Conservation (phyloP, 495 filamentous ascomycete genomes). For the Tuber umbilicatum region DNA sequence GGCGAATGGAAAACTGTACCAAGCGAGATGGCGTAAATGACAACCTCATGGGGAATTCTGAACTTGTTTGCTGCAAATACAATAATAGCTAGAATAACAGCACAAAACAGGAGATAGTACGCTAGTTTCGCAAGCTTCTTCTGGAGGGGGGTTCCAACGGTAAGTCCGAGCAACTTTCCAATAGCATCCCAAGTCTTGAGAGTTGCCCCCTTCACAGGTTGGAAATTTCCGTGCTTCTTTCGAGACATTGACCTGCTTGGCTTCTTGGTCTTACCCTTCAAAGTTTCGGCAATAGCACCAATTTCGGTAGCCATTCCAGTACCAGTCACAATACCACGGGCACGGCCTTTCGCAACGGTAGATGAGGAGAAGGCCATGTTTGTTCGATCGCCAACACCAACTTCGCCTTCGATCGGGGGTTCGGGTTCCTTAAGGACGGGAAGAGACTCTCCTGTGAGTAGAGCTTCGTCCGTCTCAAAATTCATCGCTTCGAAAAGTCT, state of each 20-base stretch:
- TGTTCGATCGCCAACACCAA: slow-evolving; percentile 58
- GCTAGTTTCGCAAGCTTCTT: slow-evolving; percentile 73
- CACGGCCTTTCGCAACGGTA: slow-evolving; percentile 62
- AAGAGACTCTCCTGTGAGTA: slow-evolving; percentile 67
- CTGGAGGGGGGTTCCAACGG: slow-evolving; percentile 72
- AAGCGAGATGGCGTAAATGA: slow-evolving; percentile 73
- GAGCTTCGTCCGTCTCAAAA: slow-evolving; percentile 61
- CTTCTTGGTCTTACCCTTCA: slow-evolving; percentile 55
- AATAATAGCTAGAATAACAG: slow-evolving; percentile 67
- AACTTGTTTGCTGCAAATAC: slow-evolving; percentile 74
- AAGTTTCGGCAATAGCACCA: slow-evolving; percentile 70
- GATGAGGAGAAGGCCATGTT: slow-evolving; percentile 67
- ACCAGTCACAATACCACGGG: slow-evolving; percentile 57
- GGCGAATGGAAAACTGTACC: slow-evolving; percentile 40
- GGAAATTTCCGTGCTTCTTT: slow-evolving; percentile 55
- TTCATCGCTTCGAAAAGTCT: slow-evolving; percentile 74
- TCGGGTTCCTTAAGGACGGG: slow-evolving; percentile 52
- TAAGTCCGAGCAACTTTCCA: slow-evolving; percentile 67
- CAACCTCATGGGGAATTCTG: slow-evolving; percentile 61
- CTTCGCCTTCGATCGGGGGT: slow-evolving; percentile 47
- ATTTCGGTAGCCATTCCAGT: slow-evolving; percentile 82
- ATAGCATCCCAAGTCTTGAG: slow-evolving; percentile 58
- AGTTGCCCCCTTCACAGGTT: slow-evolving; percentile 53
- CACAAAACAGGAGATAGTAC: slow-evolving; percentile 65
- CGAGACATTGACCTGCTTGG: slow-evolving; percentile 57